Percentiles rank a stretch among this genome's conserved stretches.
These are phyloP conservation scores for Geotrichum australiense DNA, from an alignment of 1,139 yeast genomes.

Conservation along the genomic window DNA sequence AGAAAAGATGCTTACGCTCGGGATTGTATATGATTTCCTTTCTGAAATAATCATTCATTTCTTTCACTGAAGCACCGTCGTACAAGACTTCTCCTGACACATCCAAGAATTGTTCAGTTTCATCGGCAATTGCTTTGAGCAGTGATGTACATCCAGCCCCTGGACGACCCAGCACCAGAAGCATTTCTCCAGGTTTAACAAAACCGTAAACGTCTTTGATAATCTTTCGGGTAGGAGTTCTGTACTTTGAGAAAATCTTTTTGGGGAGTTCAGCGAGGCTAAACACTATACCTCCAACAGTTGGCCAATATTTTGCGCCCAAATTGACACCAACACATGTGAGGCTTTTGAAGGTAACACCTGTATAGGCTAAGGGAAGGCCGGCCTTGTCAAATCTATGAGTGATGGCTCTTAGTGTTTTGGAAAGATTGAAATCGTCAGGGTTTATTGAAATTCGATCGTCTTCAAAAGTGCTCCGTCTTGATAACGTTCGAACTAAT, in stretches of 20 bases:
- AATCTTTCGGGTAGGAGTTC: conserved; percentile 38
- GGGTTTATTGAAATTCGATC: conserved; percentile 36
- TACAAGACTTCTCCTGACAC: conserved; percentile 43
- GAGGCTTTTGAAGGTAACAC: conserved; percentile 41
- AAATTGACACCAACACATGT: conserved; percentile 47
- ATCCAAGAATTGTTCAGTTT: conserved; percentile 38
- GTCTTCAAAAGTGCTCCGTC: conserved; percentile 34
- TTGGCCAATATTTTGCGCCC: conserved; percentile 45
- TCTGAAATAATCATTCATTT: conserved; percentile 44
- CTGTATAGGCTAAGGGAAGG: conserved; percentile 42
- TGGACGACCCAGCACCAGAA: conserved; percentile 57
- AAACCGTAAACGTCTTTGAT: conserved; percentile 39
- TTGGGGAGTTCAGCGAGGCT: conserved; percentile 31
- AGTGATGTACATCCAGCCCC: conserved; percentile 63
- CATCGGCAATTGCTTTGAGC: conserved; percentile 50
- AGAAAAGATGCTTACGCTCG: conserved; percentile 32
- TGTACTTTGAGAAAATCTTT: conserved; percentile 27
- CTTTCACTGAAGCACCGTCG: conserved; percentile 46
- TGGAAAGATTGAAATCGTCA: conserved; percentile 38
- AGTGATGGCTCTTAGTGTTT: conserved; percentile 32
- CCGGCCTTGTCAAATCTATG: conserved; percentile 38
- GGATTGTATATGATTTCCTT: conserved; percentile 54
- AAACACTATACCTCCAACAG: conserved; percentile 40
- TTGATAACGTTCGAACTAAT: conserved; percentile 19
- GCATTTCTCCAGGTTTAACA: conserved; percentile 55